Evolutionary conservation across 1,284 basidiomycete species (phyloP), one percentile per base, ranked within the genome.

Genomic region (Ceratobasidium sp.): DNA sequence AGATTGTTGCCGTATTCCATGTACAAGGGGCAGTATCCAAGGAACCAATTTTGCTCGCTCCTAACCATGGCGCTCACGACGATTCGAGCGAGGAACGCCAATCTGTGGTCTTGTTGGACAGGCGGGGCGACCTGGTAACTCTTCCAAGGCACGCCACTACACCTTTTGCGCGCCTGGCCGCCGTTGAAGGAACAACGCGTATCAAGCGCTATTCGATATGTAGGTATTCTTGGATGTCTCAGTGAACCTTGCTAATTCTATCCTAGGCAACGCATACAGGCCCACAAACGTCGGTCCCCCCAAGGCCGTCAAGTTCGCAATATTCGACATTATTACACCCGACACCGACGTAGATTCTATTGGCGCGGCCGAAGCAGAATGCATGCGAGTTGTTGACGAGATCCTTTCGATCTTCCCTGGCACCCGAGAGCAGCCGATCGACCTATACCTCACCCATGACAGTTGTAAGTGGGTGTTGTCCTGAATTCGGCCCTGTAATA

Each of bases 171-270:
- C 84, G 94, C 53, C 82, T 93, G 45, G 93, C 93, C 17, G 93
- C 92, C 0, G 83, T 91, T 68, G 85, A 84, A 15, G 86, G 86
- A 54, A 85, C 87, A 56, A 86, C 86, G 73, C 82, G 96, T 45
- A 94, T 97, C 78, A 98, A 98, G 79, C 85, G 95, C 17, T 97
- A 91, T 79, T 91, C 94, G 78, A 88, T 96, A 35, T 84, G 87
- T 34, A 85, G 89, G 55, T 52, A 27, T 31, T 47, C 12, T 1
- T 35, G 8, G 29, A 35, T 47, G 57, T 13, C 40, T 35, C 15
- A 64, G 29, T 47, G 38, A 22, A n/a, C 38, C 32, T 32, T 20
- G 40, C 45, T 57, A 29, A 38, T 25, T 31, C 22, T 10, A 22
- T 20, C 2, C n/a, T 29, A 70, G 69, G 69, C 10, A 58, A 68